Base-by-base conservation (phyloP, 768 basidiomycete species). In the Lactarius sanguifluus region DNA sequence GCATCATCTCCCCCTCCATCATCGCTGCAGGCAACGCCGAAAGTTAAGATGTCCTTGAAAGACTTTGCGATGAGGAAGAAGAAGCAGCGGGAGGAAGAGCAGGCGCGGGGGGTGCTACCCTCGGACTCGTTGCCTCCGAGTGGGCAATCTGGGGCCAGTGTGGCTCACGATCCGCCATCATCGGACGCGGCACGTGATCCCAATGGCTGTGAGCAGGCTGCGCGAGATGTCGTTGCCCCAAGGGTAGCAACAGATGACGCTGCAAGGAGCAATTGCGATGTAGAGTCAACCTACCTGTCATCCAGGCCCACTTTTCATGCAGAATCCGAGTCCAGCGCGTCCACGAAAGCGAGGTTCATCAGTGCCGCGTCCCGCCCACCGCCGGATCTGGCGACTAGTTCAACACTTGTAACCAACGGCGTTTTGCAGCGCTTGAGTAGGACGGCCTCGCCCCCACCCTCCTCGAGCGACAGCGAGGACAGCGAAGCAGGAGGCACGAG, bases 31-130 rank as follows among this genome's bases (percentile, higher is more conserved):
- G 47, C n/a, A 23, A 47, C n/a, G 28, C 64, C 68, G 25, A 71
- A 71, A 62, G 70, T 71, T 61, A 71, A 71, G 58, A 61, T 71
- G 64, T 71, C 70, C n/a, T 45, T 71, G 59, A 71, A 66, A 40
- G 70, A 71, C 57, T 71, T 71, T 13, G 65, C 68, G 20, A 59
- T 71, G 69, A 59, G 70, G 62, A 71, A 66, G 61, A 71, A 64
- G 64, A 69, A 71, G 43, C 68, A 71, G 62, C 64, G 68, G n/a
- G 70, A 69, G 41, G 68, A 69, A 56, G 70, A 69, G 43, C 38
- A 47, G 32, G 61, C 62, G 16, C 54, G 56, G 45, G 50, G 28
- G 6, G 56, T 38, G 18, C 9, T n/a, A 20, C 28, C 65, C 25
- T 34, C 57, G 2, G 64, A 65, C 1, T 28, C 47, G 23, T 20